These are phyloP conservation scores for Penicillium italicum DNA, from an alignment of 2,329 filamentous ascomycete species.

Conservation along the genomic window DNA sequence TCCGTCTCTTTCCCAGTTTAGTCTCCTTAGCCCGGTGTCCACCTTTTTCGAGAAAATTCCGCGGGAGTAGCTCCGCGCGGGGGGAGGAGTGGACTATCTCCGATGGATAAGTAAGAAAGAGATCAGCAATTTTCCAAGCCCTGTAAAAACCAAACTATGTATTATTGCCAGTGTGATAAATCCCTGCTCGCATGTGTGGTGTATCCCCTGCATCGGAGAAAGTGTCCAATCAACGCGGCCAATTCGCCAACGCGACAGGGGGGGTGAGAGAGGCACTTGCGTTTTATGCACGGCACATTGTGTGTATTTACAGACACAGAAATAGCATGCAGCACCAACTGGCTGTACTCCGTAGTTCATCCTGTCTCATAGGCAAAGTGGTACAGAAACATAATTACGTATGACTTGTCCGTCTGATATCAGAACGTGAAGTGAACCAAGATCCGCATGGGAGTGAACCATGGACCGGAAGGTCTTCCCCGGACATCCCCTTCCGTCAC, in stretches of 20 bases:
- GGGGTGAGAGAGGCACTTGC: background rate
- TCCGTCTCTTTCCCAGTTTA: background rate
- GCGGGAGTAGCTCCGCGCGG: slow-evolving; percentile 13
- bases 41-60: slow-evolving; percentile 27
- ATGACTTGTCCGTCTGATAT: slow-evolving; percentile 6
- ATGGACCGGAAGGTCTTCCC: slow-evolving; percentile 21
- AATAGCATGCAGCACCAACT: background rate
- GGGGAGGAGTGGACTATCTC: slow-evolving; percentile 2
- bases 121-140: background rate
- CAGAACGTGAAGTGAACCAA: slow-evolving; percentile 10
- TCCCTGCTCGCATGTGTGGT: background rate
- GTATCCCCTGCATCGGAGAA: slow-evolving; percentile 10
- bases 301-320: slow-evolving; percentile 1
- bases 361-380: background rate
- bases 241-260: background rate
- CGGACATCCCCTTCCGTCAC: slow-evolving; percentile 14
- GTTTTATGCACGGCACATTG: background rate
- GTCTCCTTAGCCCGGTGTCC: slow-evolving; percentile 7
- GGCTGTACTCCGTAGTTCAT: background rate
- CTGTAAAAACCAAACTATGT: too few relatives aligned
- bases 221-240: slow-evolving; percentile 2
- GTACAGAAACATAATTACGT: background rate
- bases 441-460: slow-evolving; percentile 21
- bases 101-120: background rate
- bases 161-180: slow-evolving; percentile 1